Evolutionary conservation across 768 basidiomycete genomes (phyloP), one percentile per base, ranked within the genome.

Genomic region (Mrakia gelida): DNA sequence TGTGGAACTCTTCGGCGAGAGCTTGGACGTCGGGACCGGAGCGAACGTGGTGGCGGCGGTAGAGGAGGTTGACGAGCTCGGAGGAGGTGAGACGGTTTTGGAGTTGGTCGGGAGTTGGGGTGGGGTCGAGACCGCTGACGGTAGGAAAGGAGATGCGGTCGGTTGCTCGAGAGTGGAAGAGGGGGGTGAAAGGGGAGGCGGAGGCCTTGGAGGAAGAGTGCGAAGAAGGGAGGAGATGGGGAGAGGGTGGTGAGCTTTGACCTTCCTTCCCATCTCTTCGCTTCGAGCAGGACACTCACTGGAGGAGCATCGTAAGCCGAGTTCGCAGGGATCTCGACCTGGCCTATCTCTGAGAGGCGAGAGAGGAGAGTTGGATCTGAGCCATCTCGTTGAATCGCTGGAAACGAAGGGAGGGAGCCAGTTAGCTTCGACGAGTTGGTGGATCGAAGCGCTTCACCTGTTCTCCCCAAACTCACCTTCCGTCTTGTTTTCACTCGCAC

Each of bases 81-180:
- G 67, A 16, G 67, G 67, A 70, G 8, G 67, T 70, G 38, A 70
- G 67, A 1, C 67, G 67, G 67, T 70, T 70, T 6, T 45, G 67
- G 23, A 70, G 67, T 18, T 70, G 18, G 21, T 38, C 41, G 16
- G 67, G 16, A 26, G 67, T 11, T 10, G 41, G 67, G 18, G 8
- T 6, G 34, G 15, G 16, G 41, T 45, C 41, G 13, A 30, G 21
- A 11, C 18, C 34, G 0, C 5, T 38, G 4, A 38, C 16, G 30
- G 67, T 70, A n/a, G 67, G 67, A 41, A 70, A 70, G 34, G 67
- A 70, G 67, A 70, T 41, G 1, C 34, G 67, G 23, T 70, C 67
- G 41, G 67, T 26, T 9, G 67, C 34, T 4, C 67, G 34, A 41
- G 67, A 41, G 4, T 34, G 23, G 38, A 70, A 45, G 21, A 70